These are phyloP conservation scores for Aspergillus steynii DNA, from an alignment of 495 filamentous ascomycete genomes.

Conservation along the genomic window DNA sequence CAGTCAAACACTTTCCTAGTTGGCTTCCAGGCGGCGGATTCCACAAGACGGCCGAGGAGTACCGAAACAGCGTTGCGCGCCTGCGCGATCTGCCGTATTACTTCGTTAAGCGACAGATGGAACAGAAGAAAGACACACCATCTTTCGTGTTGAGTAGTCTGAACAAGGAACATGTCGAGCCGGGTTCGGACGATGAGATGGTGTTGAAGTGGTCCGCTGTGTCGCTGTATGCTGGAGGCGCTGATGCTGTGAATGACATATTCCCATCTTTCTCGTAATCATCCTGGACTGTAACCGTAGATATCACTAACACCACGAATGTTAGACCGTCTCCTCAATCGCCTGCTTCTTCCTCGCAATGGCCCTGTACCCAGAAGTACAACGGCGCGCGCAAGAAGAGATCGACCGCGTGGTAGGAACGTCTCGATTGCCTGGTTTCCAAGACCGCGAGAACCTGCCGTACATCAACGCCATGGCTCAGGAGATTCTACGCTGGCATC, in stretches of 20 bases:
- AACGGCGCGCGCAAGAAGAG: constrained; percentile 53
- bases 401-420: constrained; percentile 52
- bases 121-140: constrained; percentile 22
- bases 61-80: constrained; percentile 25
- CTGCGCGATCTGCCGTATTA: constrained; percentile 34
- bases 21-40: constrained; percentile 51
- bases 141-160: constrained; percentile 39
- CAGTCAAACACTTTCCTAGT: constrained; percentile 42
- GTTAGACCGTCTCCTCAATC: constrained; percentile 33
- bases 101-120: constrained; percentile 45
- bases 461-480: constrained; percentile 48
- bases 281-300: not conserved
- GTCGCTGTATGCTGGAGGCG: constrained; percentile 53
- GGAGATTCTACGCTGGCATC: constrained; percentile 46
- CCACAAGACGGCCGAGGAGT: constrained; percentile 35
- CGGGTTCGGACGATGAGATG: constrained; percentile 24
- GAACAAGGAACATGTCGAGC: constrained; percentile 9
- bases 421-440: constrained; percentile 29
- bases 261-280: not conserved
- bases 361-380: constrained; percentile 43
- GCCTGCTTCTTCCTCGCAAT: constrained; percentile 40
- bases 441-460: constrained; percentile 35
- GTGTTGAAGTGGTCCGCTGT: constrained; percentile 45
- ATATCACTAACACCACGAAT: not conserved
- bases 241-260: constrained; percentile 42